These are phyloP conservation scores for Camellia lanceoleosa DNA, from an alignment of 148 eudicot genomes.

Conservation along the genomic window DNA sequence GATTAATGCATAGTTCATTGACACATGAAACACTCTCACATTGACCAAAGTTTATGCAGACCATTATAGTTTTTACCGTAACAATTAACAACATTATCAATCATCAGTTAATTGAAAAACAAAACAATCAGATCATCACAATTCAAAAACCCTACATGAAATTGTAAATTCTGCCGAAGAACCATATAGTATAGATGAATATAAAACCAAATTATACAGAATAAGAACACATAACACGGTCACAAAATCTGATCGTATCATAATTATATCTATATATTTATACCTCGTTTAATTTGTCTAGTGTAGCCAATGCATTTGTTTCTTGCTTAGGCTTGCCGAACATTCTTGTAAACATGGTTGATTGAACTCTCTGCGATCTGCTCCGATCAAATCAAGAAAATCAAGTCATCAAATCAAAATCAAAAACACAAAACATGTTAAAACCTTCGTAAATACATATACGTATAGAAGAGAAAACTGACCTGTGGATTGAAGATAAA, in stretches of 20 bases:
- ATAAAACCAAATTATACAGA: not conserved
- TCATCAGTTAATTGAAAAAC: not conserved
- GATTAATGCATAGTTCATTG: not conserved
- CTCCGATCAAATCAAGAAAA: not conserved
- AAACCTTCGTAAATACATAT: not conserved
- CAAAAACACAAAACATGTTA: not conserved
- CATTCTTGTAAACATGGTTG: constrained; percentile 24
- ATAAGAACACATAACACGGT: not conserved
- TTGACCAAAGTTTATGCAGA: not conserved
- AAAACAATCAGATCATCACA: not conserved
- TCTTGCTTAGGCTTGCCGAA: constrained; percentile 26
- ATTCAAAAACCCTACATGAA: not conserved
- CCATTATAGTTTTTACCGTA: not conserved
- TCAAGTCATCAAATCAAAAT: not conserved
- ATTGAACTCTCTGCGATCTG: not conserved
- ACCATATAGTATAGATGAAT: not conserved
- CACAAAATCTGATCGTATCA: too few species aligned
- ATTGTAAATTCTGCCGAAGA: not conserved
- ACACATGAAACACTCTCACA: not conserved
- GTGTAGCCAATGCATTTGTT: constrained; percentile 15
- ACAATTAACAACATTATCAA: not conserved
- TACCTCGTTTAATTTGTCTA: constrained; percentile 30
- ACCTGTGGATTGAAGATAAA: not conserved
- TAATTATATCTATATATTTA: not conserved
- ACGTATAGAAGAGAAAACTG: not conserved